A percentile compares a stretch with the other conserved stretches of the same genome.
These are phyloP conservation scores for Kodamaea kaohsiungensis DNA, from an alignment of 805 yeast species.

Conservation along the genomic window DNA sequence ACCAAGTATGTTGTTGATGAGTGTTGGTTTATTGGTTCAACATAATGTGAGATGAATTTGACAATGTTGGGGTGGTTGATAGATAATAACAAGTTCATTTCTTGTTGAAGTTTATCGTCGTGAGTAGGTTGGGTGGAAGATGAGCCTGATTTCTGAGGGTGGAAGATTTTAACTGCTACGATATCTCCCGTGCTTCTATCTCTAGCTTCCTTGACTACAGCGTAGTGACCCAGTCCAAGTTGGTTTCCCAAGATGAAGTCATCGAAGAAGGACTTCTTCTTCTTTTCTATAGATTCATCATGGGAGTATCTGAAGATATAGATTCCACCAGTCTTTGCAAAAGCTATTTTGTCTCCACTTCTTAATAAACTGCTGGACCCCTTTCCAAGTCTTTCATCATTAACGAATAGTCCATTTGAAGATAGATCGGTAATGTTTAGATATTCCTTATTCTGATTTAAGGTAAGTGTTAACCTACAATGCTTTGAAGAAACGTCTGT, in stretches of 20 bases:
- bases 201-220: constrained; percentile 72
- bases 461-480: constrained; percentile 50
- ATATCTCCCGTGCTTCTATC: constrained; percentile 56
- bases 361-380: constrained; percentile 51
- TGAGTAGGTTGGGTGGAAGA: constrained; percentile 20
- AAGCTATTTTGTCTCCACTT: constrained; percentile 63
- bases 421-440: constrained; percentile 56
- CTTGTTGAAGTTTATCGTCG: constrained; percentile 54
- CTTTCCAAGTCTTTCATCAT: constrained; percentile 53
- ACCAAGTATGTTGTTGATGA: constrained; percentile 60
- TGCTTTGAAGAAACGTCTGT: constrained; percentile 68
- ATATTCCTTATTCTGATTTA: constrained; percentile 32
- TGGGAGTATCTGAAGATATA: constrained; percentile 49
- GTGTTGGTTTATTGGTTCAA: constrained; percentile 53
- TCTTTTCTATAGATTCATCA: constrained; percentile 23
- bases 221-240: constrained; percentile 78
- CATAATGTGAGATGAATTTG: constrained; percentile 57
- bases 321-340: constrained; percentile 53
- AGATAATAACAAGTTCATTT: constrained; percentile 62
- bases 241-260: constrained; percentile 57
- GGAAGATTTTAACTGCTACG: constrained; percentile 76
- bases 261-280: constrained; percentile 50
- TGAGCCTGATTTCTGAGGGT: constrained; percentile 42
- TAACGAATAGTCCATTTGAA: constrained; percentile 68
- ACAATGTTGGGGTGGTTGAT: constrained; percentile 74